Evolutionary conservation across 495 filamentous ascomycete species (phyloP).

Genomic region (Paragyromitra xinjiangensis): DNA sequence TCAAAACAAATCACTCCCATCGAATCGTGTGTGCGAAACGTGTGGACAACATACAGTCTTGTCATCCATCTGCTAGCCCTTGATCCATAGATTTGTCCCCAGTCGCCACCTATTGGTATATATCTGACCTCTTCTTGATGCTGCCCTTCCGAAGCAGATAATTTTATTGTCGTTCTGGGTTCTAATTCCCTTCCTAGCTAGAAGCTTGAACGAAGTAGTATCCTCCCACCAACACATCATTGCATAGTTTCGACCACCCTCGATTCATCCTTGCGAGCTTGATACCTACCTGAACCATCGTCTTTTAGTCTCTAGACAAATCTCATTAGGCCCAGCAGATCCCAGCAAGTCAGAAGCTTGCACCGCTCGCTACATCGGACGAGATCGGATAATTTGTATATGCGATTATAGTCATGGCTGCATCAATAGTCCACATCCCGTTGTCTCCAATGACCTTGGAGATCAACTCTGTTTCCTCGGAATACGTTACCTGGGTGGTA

Average conservation of each 20-base stretch:
- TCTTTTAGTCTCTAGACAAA: conserved; percentile 6
- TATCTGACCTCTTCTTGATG: conserved; percentile 54
- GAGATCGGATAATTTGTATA: conserved; percentile 37
- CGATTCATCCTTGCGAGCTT: conserved; percentile 16
- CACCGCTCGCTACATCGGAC: conserved; percentile 30
- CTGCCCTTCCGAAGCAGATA: conserved; percentile 43
- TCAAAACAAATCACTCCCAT: conserved; percentile 51
- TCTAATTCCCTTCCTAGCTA: conserved; percentile 53
- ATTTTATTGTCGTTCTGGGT: conserved; percentile 43
- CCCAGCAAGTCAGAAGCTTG: conserved; percentile 43
- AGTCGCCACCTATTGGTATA: conserved; percentile 53
- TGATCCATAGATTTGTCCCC: conserved; percentile 50
- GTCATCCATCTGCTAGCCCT: conserved; percentile 47
- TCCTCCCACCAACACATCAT: conserved; percentile 29
- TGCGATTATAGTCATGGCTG: conserved; percentile 52
- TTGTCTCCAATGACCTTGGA: conserved; percentile 59
- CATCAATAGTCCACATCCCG: conserved; percentile 58
- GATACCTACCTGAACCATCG: conserved; percentile 25
- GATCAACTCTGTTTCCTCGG: conserved; percentile 58
- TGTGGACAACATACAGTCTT: conserved; percentile 50
- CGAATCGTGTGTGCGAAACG: conserved; percentile 53
- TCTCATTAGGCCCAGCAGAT: conserved; percentile 17
- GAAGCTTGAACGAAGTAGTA: conserved; percentile 46
- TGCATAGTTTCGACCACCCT: conserved; percentile 35
- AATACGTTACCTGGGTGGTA: conserved; percentile 59